Evolutionary conservation across 495 filamentous ascomycete species (phyloP).

Genomic region (Penicillium fimorum): DNA sequence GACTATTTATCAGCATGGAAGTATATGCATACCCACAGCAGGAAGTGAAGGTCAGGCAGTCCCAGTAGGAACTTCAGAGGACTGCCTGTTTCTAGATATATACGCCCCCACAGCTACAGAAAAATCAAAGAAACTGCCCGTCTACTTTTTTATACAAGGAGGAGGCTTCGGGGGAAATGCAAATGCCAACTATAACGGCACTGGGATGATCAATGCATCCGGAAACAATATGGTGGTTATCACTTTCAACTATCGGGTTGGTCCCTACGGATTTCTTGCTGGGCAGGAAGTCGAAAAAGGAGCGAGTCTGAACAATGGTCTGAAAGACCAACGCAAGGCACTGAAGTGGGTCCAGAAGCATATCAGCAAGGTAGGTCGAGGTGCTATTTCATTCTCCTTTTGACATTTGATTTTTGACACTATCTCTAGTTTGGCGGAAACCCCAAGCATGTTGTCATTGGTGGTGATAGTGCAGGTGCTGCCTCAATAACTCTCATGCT

Average conservation of each 20-base stretch:
- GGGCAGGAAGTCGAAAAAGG: constrained; percentile 55
- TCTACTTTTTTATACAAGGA: constrained; percentile 76
- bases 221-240: constrained; percentile 63
- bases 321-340: constrained; percentile 67
- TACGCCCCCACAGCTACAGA: constrained; percentile 59
- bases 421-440: constrained; percentile 65
- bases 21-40: constrained; percentile 52
- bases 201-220: constrained; percentile 57
- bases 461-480: constrained; percentile 70
- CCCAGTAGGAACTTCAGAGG: constrained; percentile 53
- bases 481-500: constrained; percentile 66
- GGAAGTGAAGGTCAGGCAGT: constrained; percentile 23
- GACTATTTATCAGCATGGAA: constrained; percentile 37
- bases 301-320: constrained; percentile 63
- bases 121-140: constrained; percentile 53
- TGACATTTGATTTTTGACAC: neutral
- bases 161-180: constrained; percentile 65
- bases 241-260: constrained; percentile 77
- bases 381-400: neutral
- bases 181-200: constrained; percentile 67
- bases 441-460: constrained; percentile 66
- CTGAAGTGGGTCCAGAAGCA: constrained; percentile 69
- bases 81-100: constrained; percentile 76
- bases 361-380: constrained; percentile 49
- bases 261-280: constrained; percentile 71